These are phyloP conservation scores for Ogataea trehalophila DNA, from an alignment of 805 yeast genomes.

Conservation along the genomic window DNA sequence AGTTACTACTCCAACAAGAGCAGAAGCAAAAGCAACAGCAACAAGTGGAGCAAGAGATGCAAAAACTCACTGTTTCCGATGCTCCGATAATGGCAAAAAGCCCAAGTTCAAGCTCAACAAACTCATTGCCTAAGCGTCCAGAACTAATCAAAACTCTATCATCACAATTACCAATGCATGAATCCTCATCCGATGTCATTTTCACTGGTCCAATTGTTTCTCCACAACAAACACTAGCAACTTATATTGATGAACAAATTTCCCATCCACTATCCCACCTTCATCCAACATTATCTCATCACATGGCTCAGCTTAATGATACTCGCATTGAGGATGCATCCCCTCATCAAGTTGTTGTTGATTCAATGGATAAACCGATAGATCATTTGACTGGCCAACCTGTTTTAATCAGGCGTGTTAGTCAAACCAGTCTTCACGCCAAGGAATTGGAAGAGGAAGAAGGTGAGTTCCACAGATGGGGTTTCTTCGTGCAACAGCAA, in stretches of 20 bases:
- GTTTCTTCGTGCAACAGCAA: slow-evolving; percentile 70
- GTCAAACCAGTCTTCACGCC: slow-evolving; percentile 64
- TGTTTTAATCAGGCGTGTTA: slow-evolving; percentile 55
- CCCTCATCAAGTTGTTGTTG: slow-evolving; percentile 73
- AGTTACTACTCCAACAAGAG: background rate
- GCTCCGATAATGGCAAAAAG: background rate
- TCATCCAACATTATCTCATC: slow-evolving; percentile 1
- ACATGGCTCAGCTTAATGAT: no score
- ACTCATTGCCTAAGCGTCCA: slow-evolving; percentile 15
- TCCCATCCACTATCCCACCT: slow-evolving; percentile 3
- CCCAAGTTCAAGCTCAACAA: background rate
- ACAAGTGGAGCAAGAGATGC: background rate
- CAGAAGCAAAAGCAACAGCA: background rate
- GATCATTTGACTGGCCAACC: slow-evolving; percentile 73
- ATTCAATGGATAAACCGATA: slow-evolving; percentile 53
- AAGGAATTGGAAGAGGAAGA: slow-evolving; percentile 83
- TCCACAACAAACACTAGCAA: slow-evolving; percentile 30
- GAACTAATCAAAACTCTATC: slow-evolving; percentile 25
- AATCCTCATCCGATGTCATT: slow-evolving; percentile 44
- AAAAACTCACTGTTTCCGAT: background rate
- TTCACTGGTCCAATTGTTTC: slow-evolving; percentile 51
- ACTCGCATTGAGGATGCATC: slow-evolving; percentile 19
- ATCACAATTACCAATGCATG: slow-evolving; percentile 38
- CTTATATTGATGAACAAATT: slow-evolving; percentile 14
- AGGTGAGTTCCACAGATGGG: slow-evolving; percentile 88